Base-by-base conservation (phyloP, 2,329 filamentous ascomycete species). In the Ceratocystis lukuohia region DNA sequence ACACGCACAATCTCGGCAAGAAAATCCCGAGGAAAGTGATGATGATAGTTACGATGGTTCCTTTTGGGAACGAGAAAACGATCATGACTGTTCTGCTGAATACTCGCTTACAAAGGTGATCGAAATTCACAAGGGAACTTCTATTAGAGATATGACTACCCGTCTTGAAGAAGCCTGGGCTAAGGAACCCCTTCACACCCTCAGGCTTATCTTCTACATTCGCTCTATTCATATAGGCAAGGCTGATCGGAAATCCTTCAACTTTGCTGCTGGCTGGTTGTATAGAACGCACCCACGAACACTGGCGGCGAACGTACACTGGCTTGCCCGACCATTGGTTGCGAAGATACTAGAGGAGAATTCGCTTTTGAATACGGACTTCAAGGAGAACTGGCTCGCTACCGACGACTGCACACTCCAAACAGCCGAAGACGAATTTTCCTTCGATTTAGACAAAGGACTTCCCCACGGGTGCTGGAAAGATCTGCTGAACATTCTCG, bases 391-490 rank as follows among this genome's bases (percentile, higher is more conserved):
- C 17, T 12, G 25, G 2, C 53, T 17, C 1, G 69, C 77, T 2
- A 69, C 75, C 12, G 72, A 75, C 7, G 64, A 72, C 0, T 22
- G 20, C 12, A 56, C 57, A 3, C 37, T 61, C 20, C 72, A 74
- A 2, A 69, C 71, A 63, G 68, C 67, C 8, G 69, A 69, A 2
- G 69, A 71, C 12, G 71, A 72, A 0, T 71, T 73, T 1, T 72
- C 76, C 15, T 76, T 78, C 5, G 72, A 77, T 17, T 75, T 76
- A 6, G 67, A 70, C 0, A 63, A 71, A 12, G 79, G 80, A 0
- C 76, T 82, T 1, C 75, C 83, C 3, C 83, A 85, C 64, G 82
- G 83, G 0, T 85, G 85, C 72, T 86, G 82, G 82, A 85, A 85
- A 69, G 82, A 85, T 70, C 73, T 85, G 2, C 73, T 84, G 1